Conservation (phyloP, 2,329 filamentous ascomycete species). For the Calycina herbarum region DNA sequence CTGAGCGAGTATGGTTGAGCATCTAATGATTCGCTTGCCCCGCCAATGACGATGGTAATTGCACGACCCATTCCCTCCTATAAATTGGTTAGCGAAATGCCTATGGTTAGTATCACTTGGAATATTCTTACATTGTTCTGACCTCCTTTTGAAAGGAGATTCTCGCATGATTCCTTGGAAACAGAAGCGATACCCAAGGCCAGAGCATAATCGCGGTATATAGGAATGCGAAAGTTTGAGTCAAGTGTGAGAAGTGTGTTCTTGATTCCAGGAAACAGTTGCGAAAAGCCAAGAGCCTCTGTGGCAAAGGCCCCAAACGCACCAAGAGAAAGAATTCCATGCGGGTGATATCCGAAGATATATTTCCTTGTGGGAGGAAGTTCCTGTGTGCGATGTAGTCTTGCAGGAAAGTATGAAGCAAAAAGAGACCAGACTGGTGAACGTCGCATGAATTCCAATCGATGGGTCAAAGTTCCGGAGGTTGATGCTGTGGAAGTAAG, state of each 20-base stretch:
- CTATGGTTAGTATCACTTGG: not conserved
- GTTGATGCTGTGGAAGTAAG: slow-evolving; percentile 76
- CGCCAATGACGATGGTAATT: slow-evolving; percentile 93
- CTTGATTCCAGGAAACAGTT: slow-evolving; percentile 90
- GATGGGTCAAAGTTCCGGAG: slow-evolving; percentile 71
- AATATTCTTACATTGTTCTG: slow-evolving; percentile 51
- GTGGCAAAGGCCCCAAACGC: slow-evolving; percentile 90
- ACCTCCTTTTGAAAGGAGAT: slow-evolving; percentile 79
- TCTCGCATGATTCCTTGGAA: slow-evolving; percentile 87
- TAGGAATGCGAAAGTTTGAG: slow-evolving; percentile 88
- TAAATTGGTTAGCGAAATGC: slow-evolving; percentile 25
- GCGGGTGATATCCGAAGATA: slow-evolving; percentile 95
- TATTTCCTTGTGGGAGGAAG: slow-evolving; percentile 85
- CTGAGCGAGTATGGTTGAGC: slow-evolving; percentile 75
- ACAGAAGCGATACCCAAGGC: slow-evolving; percentile 86
- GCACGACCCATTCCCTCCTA: slow-evolving; percentile 86
- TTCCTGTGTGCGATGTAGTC: slow-evolving; percentile 79
- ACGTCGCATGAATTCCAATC: slow-evolving; percentile 72
- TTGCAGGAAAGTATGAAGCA: slow-evolving; percentile 87
- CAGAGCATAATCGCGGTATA: slow-evolving; percentile 94
- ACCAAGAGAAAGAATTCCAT: slow-evolving; percentile 97
- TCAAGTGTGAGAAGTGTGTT: slow-evolving; percentile 94
- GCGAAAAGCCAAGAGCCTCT: slow-evolving; percentile 81
- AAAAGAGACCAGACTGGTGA: slow-evolving; percentile 84
- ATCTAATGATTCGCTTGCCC: slow-evolving; percentile 88